Evolutionary conservation across 2,329 filamentous ascomycete species (phyloP).

Genomic region (Helotiales sp.): DNA sequence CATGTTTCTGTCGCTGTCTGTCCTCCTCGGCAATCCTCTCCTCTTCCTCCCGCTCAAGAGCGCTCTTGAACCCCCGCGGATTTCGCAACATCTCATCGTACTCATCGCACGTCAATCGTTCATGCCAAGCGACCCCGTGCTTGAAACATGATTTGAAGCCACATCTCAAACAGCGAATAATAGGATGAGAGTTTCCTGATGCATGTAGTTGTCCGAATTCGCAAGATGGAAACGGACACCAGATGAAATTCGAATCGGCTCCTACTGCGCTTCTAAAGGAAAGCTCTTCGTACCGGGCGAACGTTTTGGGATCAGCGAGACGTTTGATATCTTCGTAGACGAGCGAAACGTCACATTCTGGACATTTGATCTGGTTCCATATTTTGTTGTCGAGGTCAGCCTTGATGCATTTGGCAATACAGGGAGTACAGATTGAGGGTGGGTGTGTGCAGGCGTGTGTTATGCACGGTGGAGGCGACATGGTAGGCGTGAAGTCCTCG

Average conservation of each 20-base stretch:
- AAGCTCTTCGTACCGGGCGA: constrained; percentile 15
- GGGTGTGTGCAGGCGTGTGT: constrained; percentile 10
- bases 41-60: constrained; percentile 6
- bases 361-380: constrained; percentile 20
- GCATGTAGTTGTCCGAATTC: constrained; percentile 19
- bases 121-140: constrained; percentile 16
- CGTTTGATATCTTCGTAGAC: constrained; percentile 17
- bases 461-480: constrained; percentile 4
- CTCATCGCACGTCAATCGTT: constrained; percentile 18
- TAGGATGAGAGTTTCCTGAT: constrained; percentile 8
- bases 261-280: constrained; percentile 14
- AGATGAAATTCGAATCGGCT: constrained; percentile 16
- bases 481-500: constrained; percentile 9
- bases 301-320: constrained; percentile 13
- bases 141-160: constrained; percentile 15
- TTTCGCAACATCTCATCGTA: constrained; percentile 17
- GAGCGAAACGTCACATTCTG: constrained; percentile 14
- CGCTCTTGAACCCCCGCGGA: constrained; percentile 12
- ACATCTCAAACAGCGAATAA: constrained; percentile 16
- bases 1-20: constrained; percentile 9
- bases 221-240: constrained; percentile 14
- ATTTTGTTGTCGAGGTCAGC: constrained; percentile 14
- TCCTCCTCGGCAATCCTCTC: constrained; percentile 8
- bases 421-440: constrained; percentile 12
- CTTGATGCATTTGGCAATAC: constrained; percentile 13